Evolutionary conservation across 768 basidiomycete species (phyloP).

Genomic region (Coprinopsis cinerea): DNA sequence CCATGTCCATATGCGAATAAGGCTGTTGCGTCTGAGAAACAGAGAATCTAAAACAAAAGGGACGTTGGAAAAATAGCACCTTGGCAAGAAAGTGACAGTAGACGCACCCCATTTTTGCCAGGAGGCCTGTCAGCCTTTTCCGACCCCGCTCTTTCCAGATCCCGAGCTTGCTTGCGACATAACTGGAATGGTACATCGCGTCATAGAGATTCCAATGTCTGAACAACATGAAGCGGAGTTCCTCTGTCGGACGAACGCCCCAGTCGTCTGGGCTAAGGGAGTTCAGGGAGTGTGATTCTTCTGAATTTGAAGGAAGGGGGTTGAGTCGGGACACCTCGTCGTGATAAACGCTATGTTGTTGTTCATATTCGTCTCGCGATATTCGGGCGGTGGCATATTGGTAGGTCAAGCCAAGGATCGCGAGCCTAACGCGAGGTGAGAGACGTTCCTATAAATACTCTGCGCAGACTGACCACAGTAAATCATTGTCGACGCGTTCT

Average conservation of each 20-base stretch:
- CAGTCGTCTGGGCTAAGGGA: conserved; percentile 77
- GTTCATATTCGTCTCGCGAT: conserved; percentile 81
- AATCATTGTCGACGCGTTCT: conserved; percentile 88
- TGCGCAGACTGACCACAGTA: conserved; percentile 67
- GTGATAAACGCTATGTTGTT: conserved; percentile 69
- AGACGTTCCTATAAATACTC: background rate
- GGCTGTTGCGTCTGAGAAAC: conserved; percentile 91
- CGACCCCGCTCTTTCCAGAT: conserved; percentile 95
- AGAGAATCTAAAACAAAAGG: conserved; percentile 65
- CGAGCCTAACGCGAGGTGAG: conserved; percentile 52
- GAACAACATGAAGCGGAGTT: conserved; percentile 90
- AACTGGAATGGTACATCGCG: conserved; percentile 96
- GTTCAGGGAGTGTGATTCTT: conserved; percentile 29
- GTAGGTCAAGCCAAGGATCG: conserved; percentile 87
- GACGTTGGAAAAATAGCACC: background rate
- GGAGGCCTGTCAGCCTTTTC: conserved; percentile 80
- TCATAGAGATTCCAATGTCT: conserved; percentile 98
- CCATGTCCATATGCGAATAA: conserved; percentile 94
- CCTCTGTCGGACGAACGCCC: conserved; percentile 77
- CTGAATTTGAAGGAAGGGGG: conserved; percentile 42
- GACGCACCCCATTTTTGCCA: conserved; percentile 96
- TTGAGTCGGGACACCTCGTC: conserved; percentile 95
- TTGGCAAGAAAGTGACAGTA: background rate
- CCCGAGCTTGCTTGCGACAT: conserved; percentile 90
- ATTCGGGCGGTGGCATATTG: conserved; percentile 89